Evolutionary conservation across 2,329 filamentous ascomycete species (phyloP), one percentile per base, ranked within the genome.

Genomic region (Phaeosphaeriaceae sp.): DNA sequence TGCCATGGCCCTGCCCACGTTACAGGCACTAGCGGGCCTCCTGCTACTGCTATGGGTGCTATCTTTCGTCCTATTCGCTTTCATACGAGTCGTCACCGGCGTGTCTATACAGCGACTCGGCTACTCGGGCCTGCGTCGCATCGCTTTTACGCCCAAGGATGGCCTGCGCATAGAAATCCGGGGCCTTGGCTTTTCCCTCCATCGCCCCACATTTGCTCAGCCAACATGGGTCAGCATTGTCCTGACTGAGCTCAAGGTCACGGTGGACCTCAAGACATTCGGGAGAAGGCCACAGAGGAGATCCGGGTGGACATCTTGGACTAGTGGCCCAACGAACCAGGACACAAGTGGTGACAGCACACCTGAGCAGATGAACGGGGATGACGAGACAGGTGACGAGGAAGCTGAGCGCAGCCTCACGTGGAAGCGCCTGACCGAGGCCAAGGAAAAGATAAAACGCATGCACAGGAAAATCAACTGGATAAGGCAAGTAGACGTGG

Each of bases 171-270:
- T 99, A 77, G 92, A 97, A 77, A 89, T 99, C 56, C 89, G 95
- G 51, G 92, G 93, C 51, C 84, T 99, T 52, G 93, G 95, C 46
- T 84, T 99, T 69, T 90, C 91, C 56, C 79, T 98, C 62, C 95
- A 99, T 79, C 89, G 93, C 4, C 95, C 95, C 13, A 98, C 95
- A 6, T 98, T 99, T 79, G 92, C 94, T 48, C 93, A 98, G 76
- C 95, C 95, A 46, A 98, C 96, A 62, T 98, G 94, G 93, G 82
- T 97, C 69, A 98, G 93, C 76, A 84, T 99, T 51, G 91, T 95
- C 9, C 80, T 99, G 58, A 91, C 88, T 70, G 95, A 97, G 74
- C 82, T 97, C 50, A 91, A 89, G 50, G 84, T 99, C 51, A 96
- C 92, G 0, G 77, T 98, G 45, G 92, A 99, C 73, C 82, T 93